Conservation (phyloP, 2,329 filamentous ascomycete genomes). For the Thelonectria blattea region DNA sequence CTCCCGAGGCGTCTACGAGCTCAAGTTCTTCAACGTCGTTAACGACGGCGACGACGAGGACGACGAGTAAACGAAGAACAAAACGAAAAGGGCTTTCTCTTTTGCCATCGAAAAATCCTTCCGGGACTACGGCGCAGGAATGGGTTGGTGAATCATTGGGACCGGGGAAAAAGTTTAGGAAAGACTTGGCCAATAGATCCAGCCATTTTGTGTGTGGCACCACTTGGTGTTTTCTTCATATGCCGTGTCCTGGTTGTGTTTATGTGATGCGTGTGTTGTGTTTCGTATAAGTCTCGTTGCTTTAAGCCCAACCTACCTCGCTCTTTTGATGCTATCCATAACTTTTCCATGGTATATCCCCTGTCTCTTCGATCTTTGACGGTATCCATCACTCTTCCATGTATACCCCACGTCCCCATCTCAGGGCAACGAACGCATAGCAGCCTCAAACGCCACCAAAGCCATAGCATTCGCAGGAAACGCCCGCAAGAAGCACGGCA, state of each 20-base stretch:
- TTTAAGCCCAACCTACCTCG: background rate
- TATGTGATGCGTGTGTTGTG: background rate
- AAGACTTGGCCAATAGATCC: slow-evolving; percentile 39
- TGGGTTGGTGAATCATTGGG: slow-evolving; percentile 41
- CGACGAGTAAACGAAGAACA: slow-evolving; percentile 78
- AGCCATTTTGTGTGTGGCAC: slow-evolving; percentile 42
- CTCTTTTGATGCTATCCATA: background rate
- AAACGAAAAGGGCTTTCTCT: background rate
- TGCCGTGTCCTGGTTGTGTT: background rate
- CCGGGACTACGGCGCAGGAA: slow-evolving; percentile 37
- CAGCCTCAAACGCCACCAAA: slow-evolving; percentile 88
- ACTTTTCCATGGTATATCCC: background rate
- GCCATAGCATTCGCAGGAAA: slow-evolving; percentile 97
- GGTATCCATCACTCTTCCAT: too few relatives aligned
- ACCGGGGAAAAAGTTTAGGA: slow-evolving; percentile 36
- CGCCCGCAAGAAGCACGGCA: slow-evolving; percentile 90
- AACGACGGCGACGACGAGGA: slow-evolving; percentile 98
- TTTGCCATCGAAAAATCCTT: slow-evolving; percentile 21
- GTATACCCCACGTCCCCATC: background rate
- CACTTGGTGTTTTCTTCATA: slow-evolving; percentile 35
- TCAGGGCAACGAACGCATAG: slow-evolving; percentile 73
- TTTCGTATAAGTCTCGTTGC: background rate
- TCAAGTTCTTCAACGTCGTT: slow-evolving; percentile 99
- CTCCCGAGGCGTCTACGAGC: slow-evolving; percentile 97
- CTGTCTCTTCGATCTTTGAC: background rate